A percentile compares a stretch with the other conserved stretches of the same genome.
Conservation (phyloP, 139 green algal genomes). For the Penium margaritaceum region DNA sequence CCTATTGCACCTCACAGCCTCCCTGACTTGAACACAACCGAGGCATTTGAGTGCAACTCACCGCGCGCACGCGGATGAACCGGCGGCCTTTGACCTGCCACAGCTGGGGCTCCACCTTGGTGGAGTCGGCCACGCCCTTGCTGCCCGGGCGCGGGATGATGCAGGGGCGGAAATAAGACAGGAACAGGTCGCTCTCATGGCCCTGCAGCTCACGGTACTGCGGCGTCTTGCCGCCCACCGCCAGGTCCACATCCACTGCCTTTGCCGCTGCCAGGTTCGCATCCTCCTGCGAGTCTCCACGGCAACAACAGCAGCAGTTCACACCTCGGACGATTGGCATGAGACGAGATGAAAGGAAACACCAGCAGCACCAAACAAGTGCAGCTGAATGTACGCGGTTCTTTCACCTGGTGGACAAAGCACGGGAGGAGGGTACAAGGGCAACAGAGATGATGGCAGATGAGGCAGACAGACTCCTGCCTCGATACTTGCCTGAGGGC, state of each 20-base stretch:
- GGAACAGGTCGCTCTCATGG: slow-evolving; percentile 42
- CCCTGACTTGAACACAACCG: background rate
- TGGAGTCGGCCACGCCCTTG: background rate
- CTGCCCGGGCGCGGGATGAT: slow-evolving; percentile 13
- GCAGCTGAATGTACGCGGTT: background rate
- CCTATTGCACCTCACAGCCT: background rate
- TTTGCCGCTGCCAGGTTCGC: slow-evolving; percentile 26
- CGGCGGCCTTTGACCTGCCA: slow-evolving; percentile 15
- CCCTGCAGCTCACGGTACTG: slow-evolving; percentile 36
- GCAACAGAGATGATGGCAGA: background rate
- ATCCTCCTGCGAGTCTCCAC: slow-evolving; percentile 22
- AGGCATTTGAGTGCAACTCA: background rate
- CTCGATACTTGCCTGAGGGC: too few species aligned
- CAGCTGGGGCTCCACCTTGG: background rate
- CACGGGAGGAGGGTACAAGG: background rate
- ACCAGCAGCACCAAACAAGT: background rate
- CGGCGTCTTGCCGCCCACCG: slow-evolving; percentile 29
- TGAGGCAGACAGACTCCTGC: too few species aligned
- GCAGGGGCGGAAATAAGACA: slow-evolving; percentile 43
- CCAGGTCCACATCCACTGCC: slow-evolving; percentile 37
- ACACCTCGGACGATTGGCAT: background rate
- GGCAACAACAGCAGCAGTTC: background rate
- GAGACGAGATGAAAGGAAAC: background rate
- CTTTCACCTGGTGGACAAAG: background rate
- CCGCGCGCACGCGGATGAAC: slow-evolving; percentile 25